These are phyloP conservation scores for Osmanthus fragrans DNA, from an alignment of 257 asterid genomes.

Conservation along the genomic window DNA sequence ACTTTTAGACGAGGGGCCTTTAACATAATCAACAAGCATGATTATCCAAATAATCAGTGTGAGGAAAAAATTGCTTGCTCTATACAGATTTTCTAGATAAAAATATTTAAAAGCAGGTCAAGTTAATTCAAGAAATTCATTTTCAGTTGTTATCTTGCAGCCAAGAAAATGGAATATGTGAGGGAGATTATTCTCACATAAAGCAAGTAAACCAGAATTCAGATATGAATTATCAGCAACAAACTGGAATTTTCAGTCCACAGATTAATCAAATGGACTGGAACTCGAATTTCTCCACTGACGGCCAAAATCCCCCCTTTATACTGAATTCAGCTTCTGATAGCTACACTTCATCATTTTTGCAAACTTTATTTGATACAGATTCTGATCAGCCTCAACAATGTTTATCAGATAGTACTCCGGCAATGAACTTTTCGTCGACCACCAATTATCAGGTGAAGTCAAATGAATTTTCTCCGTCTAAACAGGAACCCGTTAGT, in stretches of 20 bases:
- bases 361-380: constrained; percentile 42
- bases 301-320: constrained; percentile 6
- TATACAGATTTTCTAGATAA: background rate
- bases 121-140: background rate
- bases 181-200: constrained; percentile 4
- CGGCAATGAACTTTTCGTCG: constrained; percentile 25
- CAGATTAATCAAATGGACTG: background rate
- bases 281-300: constrained; percentile 3
- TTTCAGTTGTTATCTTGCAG: constrained; percentile 7
- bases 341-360: constrained; percentile 37
- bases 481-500: constrained; percentile 23
- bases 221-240: constrained; percentile 16
- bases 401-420: constrained; percentile 22
- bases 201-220: constrained; percentile 14
- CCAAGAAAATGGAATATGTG: constrained; percentile 17
- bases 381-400: constrained; percentile 38
- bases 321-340: constrained; percentile 31
- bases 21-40: background rate
- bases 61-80: background rate
- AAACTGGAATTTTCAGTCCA: constrained; percentile 18
- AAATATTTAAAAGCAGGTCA: background rate
- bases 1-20: background rate
- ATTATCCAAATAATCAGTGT: background rate
- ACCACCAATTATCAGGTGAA: constrained; percentile 19
- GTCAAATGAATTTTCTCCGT: constrained; percentile 29